Base-by-base conservation (phyloP, 108 stramenopile species). In the Halocafeteria seosinensis region DNA sequence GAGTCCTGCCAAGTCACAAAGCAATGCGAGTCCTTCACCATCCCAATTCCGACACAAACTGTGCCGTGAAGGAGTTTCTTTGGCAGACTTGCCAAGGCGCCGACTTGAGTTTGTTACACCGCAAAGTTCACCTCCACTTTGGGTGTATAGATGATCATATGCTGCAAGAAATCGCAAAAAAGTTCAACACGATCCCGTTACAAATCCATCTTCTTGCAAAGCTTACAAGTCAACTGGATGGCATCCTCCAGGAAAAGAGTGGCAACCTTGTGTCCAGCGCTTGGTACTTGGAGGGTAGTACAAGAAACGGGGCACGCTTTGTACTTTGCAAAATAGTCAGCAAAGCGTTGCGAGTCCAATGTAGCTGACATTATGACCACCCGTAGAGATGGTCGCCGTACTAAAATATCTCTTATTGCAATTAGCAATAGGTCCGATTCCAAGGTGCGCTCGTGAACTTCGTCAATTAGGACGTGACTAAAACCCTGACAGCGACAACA, bases 401-500 rank as follows among this genome's bases (percentile, higher is more conserved):
- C 37, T 3, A 93, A 64, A 2, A 91, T 71, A 24, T 78, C 61
- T 37, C 86, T 74, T 36, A 95, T 64, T 17, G 86, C 74, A 50
- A 92, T 76, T 50, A 95, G 66, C 12, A 95, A 78, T 33, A 95
- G 85, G 72, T 98, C 97, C 38, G 87, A 84, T 68, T 90, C 84
- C 34, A 85, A 75, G 60, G 85, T 77, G 29, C 95, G 74, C 65
- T 96, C 95, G 65, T 96, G 91, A 35, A 93, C 91, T 72, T 97
- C 95, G 64, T 98, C 96, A 25, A 98, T 82, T 25, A 95, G 77
- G 61, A 95, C 69, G 67, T 94, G 92, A 12, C 88, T 83, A 29
- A 98, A 75, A 32, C 74, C 76, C 33, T 84, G 74, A n/a, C n/a
- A n/a, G n/a, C n/a, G n/a, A n/a, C n/a, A n/a, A n/a, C n/a, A n/a